These are phyloP conservation scores for Ophiosphaerella herpotricha DNA, from an alignment of 2,329 filamentous ascomycete species.

Conservation along the genomic window DNA sequence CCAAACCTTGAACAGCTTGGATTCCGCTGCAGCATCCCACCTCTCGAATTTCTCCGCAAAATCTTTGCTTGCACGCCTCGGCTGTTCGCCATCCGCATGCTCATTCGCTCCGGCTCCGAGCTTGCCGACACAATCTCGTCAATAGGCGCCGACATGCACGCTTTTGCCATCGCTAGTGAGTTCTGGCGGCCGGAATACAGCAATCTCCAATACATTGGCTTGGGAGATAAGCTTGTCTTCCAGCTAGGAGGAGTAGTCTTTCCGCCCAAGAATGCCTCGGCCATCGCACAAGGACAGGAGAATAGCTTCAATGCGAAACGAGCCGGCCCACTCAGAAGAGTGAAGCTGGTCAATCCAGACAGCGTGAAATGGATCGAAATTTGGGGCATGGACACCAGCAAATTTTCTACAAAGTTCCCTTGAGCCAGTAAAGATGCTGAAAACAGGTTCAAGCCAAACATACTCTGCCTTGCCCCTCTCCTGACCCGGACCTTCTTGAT, in stretches of 20 bases:
- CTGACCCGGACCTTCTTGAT: too few relatives aligned
- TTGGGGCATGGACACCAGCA: constrained; percentile 49
- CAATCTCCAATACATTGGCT: constrained; percentile 45
- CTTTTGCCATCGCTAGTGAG: constrained; percentile 39
- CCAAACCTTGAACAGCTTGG: constrained; percentile 64
- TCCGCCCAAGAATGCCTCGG: constrained; percentile 19
- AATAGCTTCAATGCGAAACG: constrained; percentile 33
- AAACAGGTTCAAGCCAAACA: too few relatives aligned
- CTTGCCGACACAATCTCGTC: constrained; percentile 28
- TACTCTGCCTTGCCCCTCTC: too few relatives aligned
- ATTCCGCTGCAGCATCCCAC: constrained; percentile 61
- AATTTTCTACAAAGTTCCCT: constrained; percentile 37
- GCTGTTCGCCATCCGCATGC: constrained; percentile 48
- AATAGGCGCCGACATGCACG: constrained; percentile 38
- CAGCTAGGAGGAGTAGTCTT: constrained; percentile 41
- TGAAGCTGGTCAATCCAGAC: constrained; percentile 39
- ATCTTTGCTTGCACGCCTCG: constrained; percentile 47
- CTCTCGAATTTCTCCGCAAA: constrained; percentile 39
- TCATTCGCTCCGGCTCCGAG: constrained; percentile 37
- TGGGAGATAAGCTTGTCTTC: constrained; percentile 45
- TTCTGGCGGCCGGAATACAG: constrained; percentile 41
- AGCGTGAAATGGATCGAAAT: constrained; percentile 51
- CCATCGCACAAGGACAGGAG: constrained; percentile 13
- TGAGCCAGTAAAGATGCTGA: constrained; percentile 8
- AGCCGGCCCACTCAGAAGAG: constrained; percentile 33